phyloP scores from a whole-genome alignment of 1,139 yeast species.

The Suhomyces bolitotheri region DNA sequence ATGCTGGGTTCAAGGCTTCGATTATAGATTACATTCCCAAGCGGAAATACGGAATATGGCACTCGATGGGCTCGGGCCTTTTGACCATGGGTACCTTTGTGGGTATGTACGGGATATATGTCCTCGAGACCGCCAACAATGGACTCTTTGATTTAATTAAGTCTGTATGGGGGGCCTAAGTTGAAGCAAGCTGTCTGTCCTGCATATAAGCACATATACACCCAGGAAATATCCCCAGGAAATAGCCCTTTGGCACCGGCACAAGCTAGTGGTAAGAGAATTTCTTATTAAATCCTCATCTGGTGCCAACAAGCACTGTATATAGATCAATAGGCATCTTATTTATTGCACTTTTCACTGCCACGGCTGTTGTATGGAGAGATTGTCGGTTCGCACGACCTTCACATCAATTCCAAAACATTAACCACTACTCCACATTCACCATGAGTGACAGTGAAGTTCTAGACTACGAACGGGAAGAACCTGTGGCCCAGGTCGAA shows the following conservation, averaged over 20 bases:
- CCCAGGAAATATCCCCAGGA: too few relatives aligned
- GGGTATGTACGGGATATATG: conserved; percentile 78
- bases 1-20: conserved; percentile 81
- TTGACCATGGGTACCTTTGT: conserved; percentile 71
- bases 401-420: too few relatives aligned
- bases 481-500: conserved; percentile 11
- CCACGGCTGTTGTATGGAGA: too few relatives aligned
- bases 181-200: neutral
- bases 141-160: conserved; percentile 55
- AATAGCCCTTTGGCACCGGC: too few relatives aligned
- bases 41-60: conserved; percentile 76
- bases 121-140: conserved; percentile 69
- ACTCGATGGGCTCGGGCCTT: conserved; percentile 60
- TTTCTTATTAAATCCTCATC: too few relatives aligned
- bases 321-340: too few relatives aligned
- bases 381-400: too few relatives aligned
- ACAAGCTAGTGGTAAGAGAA: too few relatives aligned
- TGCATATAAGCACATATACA: too few relatives aligned
- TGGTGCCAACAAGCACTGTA: too few relatives aligned
- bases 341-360: too few relatives aligned
- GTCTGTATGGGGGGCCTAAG: conserved; percentile 37
- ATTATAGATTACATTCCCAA: conserved; percentile 86
- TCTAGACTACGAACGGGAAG: conserved; percentile 18
- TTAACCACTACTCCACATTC: too few relatives aligned
- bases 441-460: conserved; percentile 23